phyloP scores from a whole-genome alignment of 805 yeast genomes.

The Yarrowia deformans region DNA sequence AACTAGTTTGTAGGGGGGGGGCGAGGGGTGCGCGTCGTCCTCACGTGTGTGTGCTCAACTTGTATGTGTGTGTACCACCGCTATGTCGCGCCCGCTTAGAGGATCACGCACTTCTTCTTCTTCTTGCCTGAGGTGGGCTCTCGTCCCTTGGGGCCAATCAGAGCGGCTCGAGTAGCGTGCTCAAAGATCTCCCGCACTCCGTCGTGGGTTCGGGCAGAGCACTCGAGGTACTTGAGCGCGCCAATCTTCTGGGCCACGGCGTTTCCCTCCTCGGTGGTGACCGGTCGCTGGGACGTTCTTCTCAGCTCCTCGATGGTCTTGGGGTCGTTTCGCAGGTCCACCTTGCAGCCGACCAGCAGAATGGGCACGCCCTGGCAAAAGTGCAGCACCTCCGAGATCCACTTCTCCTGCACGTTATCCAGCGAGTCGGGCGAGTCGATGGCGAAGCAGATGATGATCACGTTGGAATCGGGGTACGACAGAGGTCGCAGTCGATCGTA shows the following conservation, averaged over 20 bases:
- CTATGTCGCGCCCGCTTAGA: slow-evolving; percentile 7
- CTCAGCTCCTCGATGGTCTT: slow-evolving; percentile 76
- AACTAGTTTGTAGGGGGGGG: slow-evolving; percentile 5
- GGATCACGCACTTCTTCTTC: slow-evolving; percentile 36
- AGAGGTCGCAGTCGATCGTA: slow-evolving; percentile 91
- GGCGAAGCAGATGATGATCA: slow-evolving; percentile 87
- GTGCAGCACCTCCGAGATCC: slow-evolving; percentile 92
- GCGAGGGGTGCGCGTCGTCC: no score
- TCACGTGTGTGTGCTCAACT: no score
- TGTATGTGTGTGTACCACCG: no score
- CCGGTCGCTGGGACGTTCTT: slow-evolving; percentile 81
- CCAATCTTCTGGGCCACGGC: slow-evolving; percentile 88
- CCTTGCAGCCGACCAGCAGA: slow-evolving; percentile 89
- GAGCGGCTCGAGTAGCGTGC: slow-evolving; percentile 90
- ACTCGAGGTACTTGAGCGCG: slow-evolving; percentile 84
- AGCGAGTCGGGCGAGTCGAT: slow-evolving; percentile 90
- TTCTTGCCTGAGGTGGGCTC: slow-evolving; percentile 30
- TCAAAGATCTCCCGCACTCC: slow-evolving; percentile 94
- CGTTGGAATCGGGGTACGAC: slow-evolving; percentile 91
- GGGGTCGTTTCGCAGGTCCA: slow-evolving; percentile 84
- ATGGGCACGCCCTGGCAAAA: slow-evolving; percentile 95
- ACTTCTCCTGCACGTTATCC: slow-evolving; percentile 92
- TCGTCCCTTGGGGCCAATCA: slow-evolving; percentile 52
- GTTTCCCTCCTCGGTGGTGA: slow-evolving; percentile 81
- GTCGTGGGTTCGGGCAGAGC: slow-evolving; percentile 89